Evolutionary conservation across 2,329 filamentous ascomycete genomes (phyloP).

Genomic region (Calonectria ilicicola): DNA sequence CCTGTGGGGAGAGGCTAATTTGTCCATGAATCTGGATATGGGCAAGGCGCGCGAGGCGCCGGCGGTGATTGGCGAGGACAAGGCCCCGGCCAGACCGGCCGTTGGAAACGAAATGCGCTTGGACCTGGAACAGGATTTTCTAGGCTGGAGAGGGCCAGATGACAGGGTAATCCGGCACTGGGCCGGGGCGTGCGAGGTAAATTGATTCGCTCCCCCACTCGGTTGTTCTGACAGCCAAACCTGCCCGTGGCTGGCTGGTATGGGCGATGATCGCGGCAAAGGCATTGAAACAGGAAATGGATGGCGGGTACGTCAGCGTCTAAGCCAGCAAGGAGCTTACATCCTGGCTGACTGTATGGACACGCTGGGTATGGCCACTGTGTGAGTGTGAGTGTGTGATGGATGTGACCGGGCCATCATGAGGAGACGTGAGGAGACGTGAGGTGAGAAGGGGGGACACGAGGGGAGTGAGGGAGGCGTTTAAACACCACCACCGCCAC

Average conservation of each 20-base stretch:
- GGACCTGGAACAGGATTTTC: constrained; percentile 4
- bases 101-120: constrained; percentile 6
- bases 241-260: not conserved
- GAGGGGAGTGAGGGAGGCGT: not conserved
- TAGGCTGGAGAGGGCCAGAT: not conserved
- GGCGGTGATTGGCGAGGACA: constrained; percentile 1
- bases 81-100: not conserved
- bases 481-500: not conserved
- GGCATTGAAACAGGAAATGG: not conserved
- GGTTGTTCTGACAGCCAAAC: constrained; percentile 4
- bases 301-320: constrained; percentile 1
- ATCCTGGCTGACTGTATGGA: not conserved
- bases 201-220: constrained; percentile 6
- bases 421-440: no score
- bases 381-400: no score
- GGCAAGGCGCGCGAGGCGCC: not conserved
- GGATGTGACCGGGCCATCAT: not conserved
- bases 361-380: not conserved
- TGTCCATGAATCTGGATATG: not conserved
- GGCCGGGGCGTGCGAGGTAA: not conserved
- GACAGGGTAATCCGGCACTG: constrained; percentile 8
- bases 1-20: not conserved
- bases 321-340: not conserved
- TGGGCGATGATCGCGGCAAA: constrained; percentile 5
- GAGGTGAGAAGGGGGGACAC: not conserved